These are phyloP conservation scores for Turritis glabra DNA, from an alignment of 345 rosid genomes.

Conservation along the genomic window DNA sequence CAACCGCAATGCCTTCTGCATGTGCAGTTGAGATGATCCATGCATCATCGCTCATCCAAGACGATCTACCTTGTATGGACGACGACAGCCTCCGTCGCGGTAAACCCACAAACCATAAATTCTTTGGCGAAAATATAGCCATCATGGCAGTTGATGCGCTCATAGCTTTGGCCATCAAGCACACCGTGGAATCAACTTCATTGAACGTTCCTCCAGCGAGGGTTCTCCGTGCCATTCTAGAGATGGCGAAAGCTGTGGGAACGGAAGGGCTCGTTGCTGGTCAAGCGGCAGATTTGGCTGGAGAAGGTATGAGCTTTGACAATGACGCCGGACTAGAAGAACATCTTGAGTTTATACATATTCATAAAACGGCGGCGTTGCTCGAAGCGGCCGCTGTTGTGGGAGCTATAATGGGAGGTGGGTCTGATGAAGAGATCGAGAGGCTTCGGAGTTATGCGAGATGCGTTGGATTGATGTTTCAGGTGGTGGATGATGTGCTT, in stretches of 20 bases:
- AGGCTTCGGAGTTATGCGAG: slow-evolving; percentile 61
- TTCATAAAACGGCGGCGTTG: slow-evolving; percentile 69
- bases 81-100: slow-evolving; percentile 76
- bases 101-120: slow-evolving; percentile 73
- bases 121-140: slow-evolving; percentile 64
- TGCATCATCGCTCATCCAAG: slow-evolving; percentile 71
- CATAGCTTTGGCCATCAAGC: slow-evolving; percentile 55
- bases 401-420: slow-evolving; percentile 73
- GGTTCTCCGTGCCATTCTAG: slow-evolving; percentile 48
- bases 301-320: slow-evolving; percentile 42
- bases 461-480: slow-evolving; percentile 68
- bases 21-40: slow-evolving; percentile 83
- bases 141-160: slow-evolving; percentile 69
- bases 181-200: slow-evolving; percentile 28
- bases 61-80: slow-evolving; percentile 84
- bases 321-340: slow-evolving; percentile 43
- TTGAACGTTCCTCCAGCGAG: slow-evolving; percentile 43
- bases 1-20: slow-evolving; percentile 67
- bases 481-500: slow-evolving; percentile 83
- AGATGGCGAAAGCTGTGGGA: slow-evolving; percentile 55
- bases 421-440: slow-evolving; percentile 60
- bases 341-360: slow-evolving; percentile 67
- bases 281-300: slow-evolving; percentile 60
- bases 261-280: slow-evolving; percentile 76
- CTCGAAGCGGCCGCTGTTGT: slow-evolving; percentile 61